phyloP scores from a whole-genome alignment of 495 filamentous ascomycete species.

The Penicillium cataractarum region DNA sequence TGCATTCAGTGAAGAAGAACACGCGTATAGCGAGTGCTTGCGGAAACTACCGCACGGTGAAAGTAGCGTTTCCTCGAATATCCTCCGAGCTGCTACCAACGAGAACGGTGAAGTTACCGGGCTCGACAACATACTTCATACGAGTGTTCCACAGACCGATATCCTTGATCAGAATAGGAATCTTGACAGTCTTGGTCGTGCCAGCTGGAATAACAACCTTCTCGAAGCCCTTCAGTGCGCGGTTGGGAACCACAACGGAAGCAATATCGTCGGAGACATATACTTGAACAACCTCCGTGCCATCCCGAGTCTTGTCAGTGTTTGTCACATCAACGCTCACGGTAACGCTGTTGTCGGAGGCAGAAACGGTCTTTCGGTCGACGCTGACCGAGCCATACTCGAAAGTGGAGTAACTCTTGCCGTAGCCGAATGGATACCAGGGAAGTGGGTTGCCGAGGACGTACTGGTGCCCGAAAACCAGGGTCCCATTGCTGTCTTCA shows the following conservation, averaged over 20 bases:
- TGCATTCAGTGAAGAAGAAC: not conserved
- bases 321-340: slow-evolving; percentile 60
- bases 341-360: slow-evolving; percentile 42
- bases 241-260: slow-evolving; percentile 67
- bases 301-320: slow-evolving; percentile 55
- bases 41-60: slow-evolving; percentile 45
- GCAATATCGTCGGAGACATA: slow-evolving; percentile 65
- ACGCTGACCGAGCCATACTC: slow-evolving; percentile 53
- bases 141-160: slow-evolving; percentile 63
- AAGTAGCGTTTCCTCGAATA: slow-evolving; percentile 56
- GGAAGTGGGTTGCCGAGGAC: slow-evolving; percentile 60
- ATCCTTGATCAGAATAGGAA: slow-evolving; percentile 54
- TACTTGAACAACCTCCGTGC: slow-evolving; percentile 69
- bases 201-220: slow-evolving; percentile 66
- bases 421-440: slow-evolving; percentile 70
- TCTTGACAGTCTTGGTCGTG: slow-evolving; percentile 57
- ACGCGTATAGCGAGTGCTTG: not conserved
- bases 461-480: slow-evolving; percentile 68
- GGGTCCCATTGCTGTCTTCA: slow-evolving; percentile 55
- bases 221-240: slow-evolving; percentile 68
- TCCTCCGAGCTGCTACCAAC: slow-evolving; percentile 61
- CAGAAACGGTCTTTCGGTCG: slow-evolving; percentile 46
- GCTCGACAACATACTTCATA: slow-evolving; percentile 71
- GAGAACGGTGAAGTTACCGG: slow-evolving; percentile 61
- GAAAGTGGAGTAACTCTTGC: slow-evolving; percentile 68